Percentiles rank a stretch among this genome's conserved stretches.
Evolutionary conservation across 2,329 filamentous ascomycete genomes (phyloP).

Genomic region (Penicillium sp.): DNA sequence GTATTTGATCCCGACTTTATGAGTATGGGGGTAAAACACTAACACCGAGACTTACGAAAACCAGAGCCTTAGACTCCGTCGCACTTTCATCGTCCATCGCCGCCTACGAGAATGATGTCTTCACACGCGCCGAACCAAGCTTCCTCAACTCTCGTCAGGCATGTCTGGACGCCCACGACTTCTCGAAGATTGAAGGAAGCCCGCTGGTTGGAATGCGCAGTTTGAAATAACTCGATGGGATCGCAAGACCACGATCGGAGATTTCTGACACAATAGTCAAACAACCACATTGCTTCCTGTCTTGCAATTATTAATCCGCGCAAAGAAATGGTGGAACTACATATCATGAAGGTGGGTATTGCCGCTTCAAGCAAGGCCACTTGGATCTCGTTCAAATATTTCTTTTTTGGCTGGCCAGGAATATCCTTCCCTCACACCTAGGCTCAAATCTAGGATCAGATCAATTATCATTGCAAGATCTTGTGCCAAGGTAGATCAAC

Average conservation of each 20-base stretch:
- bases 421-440: no score
- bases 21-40: not conserved
- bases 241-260: not conserved
- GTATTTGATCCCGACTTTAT: not conserved
- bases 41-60: not conserved
- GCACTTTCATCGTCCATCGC: slow-evolving; percentile 15
- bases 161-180: slow-evolving; percentile 59
- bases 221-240: slow-evolving; percentile 1
- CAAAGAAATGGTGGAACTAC: no score
- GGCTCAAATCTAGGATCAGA: no score
- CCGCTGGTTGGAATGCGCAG: slow-evolving; percentile 43
- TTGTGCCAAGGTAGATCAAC: no score
- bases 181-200: slow-evolving; percentile 44
- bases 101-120: slow-evolving; percentile 50
- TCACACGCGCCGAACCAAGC: slow-evolving; percentile 47
- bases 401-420: no score
- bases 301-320: no score
- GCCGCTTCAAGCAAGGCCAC: no score
- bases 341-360: no score
- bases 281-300: not conserved
- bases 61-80: slow-evolving; percentile 13
- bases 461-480: no score
- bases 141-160: slow-evolving; percentile 56
- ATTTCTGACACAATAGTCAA: not conserved
- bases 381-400: no score